A percentile compares a stretch with the other conserved stretches of the same genome.
Conservation (phyloP, 192 early-diverging fungal species). For the Backusella psychrophila region DNA sequence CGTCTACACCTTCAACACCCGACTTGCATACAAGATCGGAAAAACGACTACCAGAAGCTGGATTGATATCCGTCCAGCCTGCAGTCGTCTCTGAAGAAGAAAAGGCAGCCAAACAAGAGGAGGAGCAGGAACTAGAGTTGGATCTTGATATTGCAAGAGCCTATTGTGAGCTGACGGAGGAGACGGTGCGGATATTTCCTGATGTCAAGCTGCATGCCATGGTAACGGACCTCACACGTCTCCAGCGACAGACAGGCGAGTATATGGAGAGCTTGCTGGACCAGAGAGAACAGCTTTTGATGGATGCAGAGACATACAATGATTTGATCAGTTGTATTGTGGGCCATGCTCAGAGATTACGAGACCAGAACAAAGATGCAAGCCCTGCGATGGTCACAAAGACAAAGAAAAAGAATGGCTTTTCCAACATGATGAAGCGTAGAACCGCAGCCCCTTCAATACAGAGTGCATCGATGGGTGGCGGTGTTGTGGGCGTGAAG, state of each 20-base stretch:
- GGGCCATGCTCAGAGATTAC: constrained; percentile 49
- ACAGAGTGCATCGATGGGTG: constrained; percentile 32
- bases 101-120: constrained; percentile 7
- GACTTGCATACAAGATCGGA: background rate
- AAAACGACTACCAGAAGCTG: background rate
- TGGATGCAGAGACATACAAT: constrained; percentile 63
- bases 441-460: background rate
- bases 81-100: background rate
- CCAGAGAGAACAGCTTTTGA: constrained; percentile 57
- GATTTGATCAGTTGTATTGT: constrained; percentile 58
- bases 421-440: constrained; percentile 15
- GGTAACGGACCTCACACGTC: constrained; percentile 40
- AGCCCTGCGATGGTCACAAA: constrained; percentile 36
- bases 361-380: constrained; percentile 33
- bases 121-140: constrained; percentile 30
- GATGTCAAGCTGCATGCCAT: constrained; percentile 49
- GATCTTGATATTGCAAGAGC: constrained; percentile 42
- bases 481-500: constrained; percentile 35
- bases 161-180: constrained; percentile 42
- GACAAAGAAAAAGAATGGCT: constrained; percentile 27
- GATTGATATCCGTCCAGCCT: too few relatives aligned
- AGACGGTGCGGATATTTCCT: constrained; percentile 48
- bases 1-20: background rate
- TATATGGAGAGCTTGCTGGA: constrained; percentile 54
- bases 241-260: constrained; percentile 51